Base-by-base conservation (phyloP, 1,284 basidiomycete genomes). In the Omphalotus olearius region DNA sequence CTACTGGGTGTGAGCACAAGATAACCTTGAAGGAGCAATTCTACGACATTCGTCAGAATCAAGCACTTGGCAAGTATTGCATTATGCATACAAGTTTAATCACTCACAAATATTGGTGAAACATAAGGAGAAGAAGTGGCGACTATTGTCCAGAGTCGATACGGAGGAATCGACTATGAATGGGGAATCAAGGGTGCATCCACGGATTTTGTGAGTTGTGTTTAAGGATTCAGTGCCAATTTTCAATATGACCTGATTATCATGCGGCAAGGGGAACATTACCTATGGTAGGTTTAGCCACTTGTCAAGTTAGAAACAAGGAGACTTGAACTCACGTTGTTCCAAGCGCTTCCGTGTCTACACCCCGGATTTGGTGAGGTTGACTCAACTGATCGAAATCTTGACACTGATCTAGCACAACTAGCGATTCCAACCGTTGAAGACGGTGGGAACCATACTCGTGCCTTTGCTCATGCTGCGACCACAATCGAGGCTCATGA, bases 1-100 rank as follows among this genome's bases (percentile, higher is more conserved):
- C 88, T 0, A 86, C 90, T 0, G 85, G 79, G 0, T 92, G 90
- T 62, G 72, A 72, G 45, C 71, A 80, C 30, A 74, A 80, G 37
- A 73, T 87, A 49, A 64, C 62, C 0, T 50, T 67, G n/a, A 65
- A 64, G 1, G 64, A 72, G 1, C 74, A 72, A 23, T 78, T 76
- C 48, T 37, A 23, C 9, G 87, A 91, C 57, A 69, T 89, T n/a
- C 72, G 79, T 7, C 83, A 88, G 63, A 89, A 88, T 58, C 66
- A 69, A 45, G 73, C 72, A 2, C 70, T 88, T 0, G 79, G 84
- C 82, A 56, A 48, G 66, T 23, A n/a, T 43, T 30, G 23, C 23
- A 23, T 47, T 7, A 13, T n/a, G 47, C 20, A 10, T 7, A 2
- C 5, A 23, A 23, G 9, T 40, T 44, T 33, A 37, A 49, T n/a